Evolutionary conservation across 441 rosid genomes (phyloP).

Genomic region (Breynia disticha): DNA sequence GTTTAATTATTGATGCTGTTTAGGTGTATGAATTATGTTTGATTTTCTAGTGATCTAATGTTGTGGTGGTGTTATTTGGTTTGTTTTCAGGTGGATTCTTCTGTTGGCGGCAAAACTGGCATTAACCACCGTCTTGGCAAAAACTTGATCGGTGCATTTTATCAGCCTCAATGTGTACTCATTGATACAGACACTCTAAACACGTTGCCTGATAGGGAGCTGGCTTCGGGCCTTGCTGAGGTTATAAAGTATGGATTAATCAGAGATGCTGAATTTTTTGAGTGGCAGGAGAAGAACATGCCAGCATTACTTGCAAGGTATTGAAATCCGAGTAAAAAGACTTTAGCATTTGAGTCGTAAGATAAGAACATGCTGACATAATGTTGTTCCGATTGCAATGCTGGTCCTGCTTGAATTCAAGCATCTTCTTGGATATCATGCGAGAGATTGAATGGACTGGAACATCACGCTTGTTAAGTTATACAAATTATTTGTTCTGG

Average conservation of each 20-base stretch:
- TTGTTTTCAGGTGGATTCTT: conserved; percentile 73
- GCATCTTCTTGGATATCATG: no score
- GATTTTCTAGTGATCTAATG: no score
- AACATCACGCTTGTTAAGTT: no score
- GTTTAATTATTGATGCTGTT: not conserved
- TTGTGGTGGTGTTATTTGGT: not conserved
- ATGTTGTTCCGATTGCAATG: no score
- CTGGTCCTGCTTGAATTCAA: no score
- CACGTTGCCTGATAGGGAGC: conserved; percentile 84
- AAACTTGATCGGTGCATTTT: conserved; percentile 95
- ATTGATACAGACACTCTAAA: conserved; percentile 79
- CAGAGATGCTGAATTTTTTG: conserved; percentile 85
- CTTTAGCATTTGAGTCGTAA: not conserved
- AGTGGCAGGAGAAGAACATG: conserved; percentile 93
- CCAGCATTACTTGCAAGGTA: conserved; percentile 75
- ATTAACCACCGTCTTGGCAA: conserved; percentile 87
- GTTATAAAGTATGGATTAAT: conserved; percentile 91
- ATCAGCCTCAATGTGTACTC: conserved; percentile 94
- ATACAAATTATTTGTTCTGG: no score
- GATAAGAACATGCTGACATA: no score
- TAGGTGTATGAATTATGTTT: no score
- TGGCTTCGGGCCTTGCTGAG: conserved; percentile 91
- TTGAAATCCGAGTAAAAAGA: not conserved
- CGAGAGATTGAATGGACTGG: no score
- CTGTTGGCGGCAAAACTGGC: conserved; percentile 98